Evolutionary conservation across 768 basidiomycete species (phyloP).

Genomic region (Sporobolomyces pararoseus): DNA sequence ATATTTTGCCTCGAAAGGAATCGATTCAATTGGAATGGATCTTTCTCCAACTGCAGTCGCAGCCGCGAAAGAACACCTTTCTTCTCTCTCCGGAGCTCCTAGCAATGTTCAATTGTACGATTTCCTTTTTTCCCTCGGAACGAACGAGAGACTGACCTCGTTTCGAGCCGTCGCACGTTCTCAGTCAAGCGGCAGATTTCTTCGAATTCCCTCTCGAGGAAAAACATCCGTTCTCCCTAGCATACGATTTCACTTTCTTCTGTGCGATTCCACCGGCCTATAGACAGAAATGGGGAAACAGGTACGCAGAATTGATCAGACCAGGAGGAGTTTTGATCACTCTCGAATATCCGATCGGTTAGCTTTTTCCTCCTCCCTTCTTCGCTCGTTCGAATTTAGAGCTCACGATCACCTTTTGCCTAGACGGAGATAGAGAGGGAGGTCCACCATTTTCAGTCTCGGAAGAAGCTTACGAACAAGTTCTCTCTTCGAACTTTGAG

Average conservation of each 20-base stretch:
- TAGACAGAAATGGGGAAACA: conserved; percentile 59
- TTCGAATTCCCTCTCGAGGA: conserved; percentile 53
- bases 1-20: conserved; percentile 57
- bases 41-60: conserved; percentile 59
- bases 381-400: neutral
- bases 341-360: conserved; percentile 58
- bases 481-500: conserved; percentile 51
- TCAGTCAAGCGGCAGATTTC: conserved; percentile 57
- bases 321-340: conserved; percentile 64
- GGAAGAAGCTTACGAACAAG: conserved; percentile 58
- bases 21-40: conserved; percentile 59
- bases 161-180: neutral
- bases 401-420: neutral
- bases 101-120: conserved; percentile 20
- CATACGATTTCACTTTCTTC: conserved; percentile 75
- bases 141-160: neutral
- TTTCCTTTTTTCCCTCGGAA: neutral
- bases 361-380: neutral
- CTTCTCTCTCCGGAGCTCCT: conserved; percentile 1
- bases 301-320: conserved; percentile 60
- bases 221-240: conserved; percentile 55
- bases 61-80: conserved; percentile 53
- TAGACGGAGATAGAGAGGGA: conserved; percentile 50
- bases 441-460: conserved; percentile 66
- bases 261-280: conserved; percentile 62